These are phyloP conservation scores for Acacia acuminata DNA, from an alignment of 306 rosid species.

Conservation along the genomic window DNA sequence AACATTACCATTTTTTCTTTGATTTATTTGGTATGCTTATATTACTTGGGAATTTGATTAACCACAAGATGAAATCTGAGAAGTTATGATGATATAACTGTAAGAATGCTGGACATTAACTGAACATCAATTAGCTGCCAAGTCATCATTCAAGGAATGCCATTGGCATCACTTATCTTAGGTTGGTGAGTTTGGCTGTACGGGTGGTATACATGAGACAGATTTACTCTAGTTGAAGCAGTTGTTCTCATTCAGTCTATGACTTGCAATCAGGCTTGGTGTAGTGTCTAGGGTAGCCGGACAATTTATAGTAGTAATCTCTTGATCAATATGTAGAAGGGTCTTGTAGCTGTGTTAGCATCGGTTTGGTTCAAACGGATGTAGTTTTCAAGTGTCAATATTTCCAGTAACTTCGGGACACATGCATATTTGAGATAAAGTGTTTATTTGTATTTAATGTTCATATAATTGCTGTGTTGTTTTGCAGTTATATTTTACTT, in stretches of 20 bases:
- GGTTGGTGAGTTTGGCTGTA: background rate
- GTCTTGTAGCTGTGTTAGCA: background rate
- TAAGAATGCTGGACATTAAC: background rate
- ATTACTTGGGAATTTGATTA: background rate
- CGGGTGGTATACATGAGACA: background rate
- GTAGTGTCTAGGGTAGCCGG: background rate
- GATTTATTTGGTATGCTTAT: background rate
- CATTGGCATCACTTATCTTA: background rate
- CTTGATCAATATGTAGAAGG: background rate
- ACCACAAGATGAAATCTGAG: background rate
- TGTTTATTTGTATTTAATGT: background rate
- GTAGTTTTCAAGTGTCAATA: background rate
- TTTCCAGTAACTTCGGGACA: background rate
- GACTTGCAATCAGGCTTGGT: background rate
- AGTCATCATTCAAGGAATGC: background rate
- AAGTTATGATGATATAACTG: background rate
- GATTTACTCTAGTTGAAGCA: background rate
- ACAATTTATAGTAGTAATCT: background rate
- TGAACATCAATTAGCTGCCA: background rate
- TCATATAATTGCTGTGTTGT: background rate
- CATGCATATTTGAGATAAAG: background rate
- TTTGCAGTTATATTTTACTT: conserved; percentile 15
- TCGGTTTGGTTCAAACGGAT: background rate
- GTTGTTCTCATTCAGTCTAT: background rate
- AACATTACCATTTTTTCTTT: no score